A percentile compares a stretch with the other conserved stretches of the same genome.
Conservation (phyloP, 768 basidiomycete species). For the Panellus pusillus region DNA sequence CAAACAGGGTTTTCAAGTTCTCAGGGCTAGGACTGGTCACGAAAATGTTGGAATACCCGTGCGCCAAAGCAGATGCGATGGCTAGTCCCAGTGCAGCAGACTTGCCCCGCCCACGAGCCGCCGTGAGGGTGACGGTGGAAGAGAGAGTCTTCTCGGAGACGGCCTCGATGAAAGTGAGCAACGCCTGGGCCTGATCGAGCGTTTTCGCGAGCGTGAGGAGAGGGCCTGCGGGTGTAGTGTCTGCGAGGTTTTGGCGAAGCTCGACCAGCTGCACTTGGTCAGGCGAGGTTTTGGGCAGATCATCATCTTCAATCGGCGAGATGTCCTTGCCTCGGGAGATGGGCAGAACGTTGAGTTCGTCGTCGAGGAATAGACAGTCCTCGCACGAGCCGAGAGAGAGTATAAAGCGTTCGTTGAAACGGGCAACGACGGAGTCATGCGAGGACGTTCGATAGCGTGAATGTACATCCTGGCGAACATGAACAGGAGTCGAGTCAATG, state of each 20-base stretch:
- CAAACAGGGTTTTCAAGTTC: constrained; percentile 96
- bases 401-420: constrained; percentile 99
- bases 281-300: constrained; percentile 13
- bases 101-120: constrained; percentile 93
- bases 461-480: constrained; percentile 81
- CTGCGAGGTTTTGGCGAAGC: constrained; percentile 73
- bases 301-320: constrained; percentile 51
- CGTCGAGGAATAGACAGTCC: constrained; percentile 93
- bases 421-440: constrained; percentile 84
- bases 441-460: constrained; percentile 90
- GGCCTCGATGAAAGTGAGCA: constrained; percentile 93
- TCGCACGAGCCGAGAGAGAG: constrained; percentile 91
- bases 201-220: constrained; percentile 90
- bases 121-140: constrained; percentile 93
- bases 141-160: constrained; percentile 91
- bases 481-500: neutral
- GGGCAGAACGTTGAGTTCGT: constrained; percentile 96
- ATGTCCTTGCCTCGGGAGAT: constrained; percentile 96
- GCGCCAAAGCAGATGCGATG: constrained; percentile 87
- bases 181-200: constrained; percentile 90
- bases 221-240: constrained; percentile 85
- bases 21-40: constrained; percentile 97
- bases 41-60: constrained; percentile 97
- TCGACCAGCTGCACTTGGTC: constrained; percentile 51
- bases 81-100: constrained; percentile 95